These are phyloP conservation scores for Vachellia collinsii DNA, from an alignment of 306 rosid genomes.

Conservation along the genomic window DNA sequence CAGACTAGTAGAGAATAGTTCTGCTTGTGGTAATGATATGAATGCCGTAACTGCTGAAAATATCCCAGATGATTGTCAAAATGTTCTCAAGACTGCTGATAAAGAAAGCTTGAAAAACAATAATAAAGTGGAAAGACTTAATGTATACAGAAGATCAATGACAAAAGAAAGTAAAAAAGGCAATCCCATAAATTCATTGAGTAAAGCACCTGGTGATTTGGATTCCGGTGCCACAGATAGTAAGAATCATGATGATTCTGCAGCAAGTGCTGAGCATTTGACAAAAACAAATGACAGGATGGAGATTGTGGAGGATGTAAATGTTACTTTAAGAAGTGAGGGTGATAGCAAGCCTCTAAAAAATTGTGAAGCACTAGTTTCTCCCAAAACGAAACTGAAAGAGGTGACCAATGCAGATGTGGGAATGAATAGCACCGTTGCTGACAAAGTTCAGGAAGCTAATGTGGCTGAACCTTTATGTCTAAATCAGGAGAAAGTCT, in stretches of 20 bases:
- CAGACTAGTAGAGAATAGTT: slow-evolving; percentile 54
- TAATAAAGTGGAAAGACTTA: slow-evolving; percentile 54
- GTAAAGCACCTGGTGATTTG: slow-evolving; percentile 47
- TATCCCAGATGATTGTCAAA: slow-evolving; percentile 53
- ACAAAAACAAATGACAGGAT: slow-evolving; percentile 51
- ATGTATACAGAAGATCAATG: slow-evolving; percentile 76
- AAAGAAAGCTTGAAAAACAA: slow-evolving; percentile 55
- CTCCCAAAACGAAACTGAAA: slow-evolving; percentile 50
- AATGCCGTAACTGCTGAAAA: slow-evolving; percentile 54
- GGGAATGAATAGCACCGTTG: slow-evolving; percentile 47
- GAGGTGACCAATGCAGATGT: slow-evolving; percentile 50
- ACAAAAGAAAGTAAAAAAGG: slow-evolving; percentile 71
- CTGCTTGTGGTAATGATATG: slow-evolving; percentile 61
- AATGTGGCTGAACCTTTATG: slow-evolving; percentile 51
- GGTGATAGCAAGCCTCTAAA: slow-evolving; percentile 52
- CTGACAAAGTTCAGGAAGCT: slow-evolving; percentile 59
- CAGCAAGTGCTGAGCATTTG: slow-evolving; percentile 52
- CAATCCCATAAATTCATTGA: slow-evolving; percentile 45
- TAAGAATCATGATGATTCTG: slow-evolving; percentile 57
- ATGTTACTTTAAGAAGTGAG: slow-evolving; percentile 46
- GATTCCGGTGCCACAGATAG: slow-evolving; percentile 44
- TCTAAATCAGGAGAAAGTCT: slow-evolving; percentile 51
- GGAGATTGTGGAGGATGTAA: slow-evolving; percentile 46
- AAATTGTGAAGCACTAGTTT: slow-evolving; percentile 48
- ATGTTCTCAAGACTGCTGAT: slow-evolving; percentile 48